Base-by-base conservation (phyloP, 495 filamentous ascomycete genomes). In the Podospora bellae-mahoneyi region DNA sequence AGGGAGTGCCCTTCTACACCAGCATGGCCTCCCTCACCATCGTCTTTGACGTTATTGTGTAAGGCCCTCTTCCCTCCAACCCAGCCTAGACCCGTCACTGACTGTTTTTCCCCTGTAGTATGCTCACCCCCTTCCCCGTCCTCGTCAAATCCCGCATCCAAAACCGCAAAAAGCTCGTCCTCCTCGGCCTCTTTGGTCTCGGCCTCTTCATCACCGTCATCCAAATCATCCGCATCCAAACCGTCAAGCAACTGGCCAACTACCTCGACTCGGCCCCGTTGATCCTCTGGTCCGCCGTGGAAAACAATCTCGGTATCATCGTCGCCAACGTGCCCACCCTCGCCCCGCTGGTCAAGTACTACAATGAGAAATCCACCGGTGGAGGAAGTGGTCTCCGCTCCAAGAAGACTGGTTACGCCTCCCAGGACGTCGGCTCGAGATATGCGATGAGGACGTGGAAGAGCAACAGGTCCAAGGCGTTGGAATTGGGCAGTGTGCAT, bases 151-250 rank as follows among this genome's bases (percentile, higher is more conserved):
- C 82, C 0, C 75, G 79, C 32, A 77, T 86, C 44, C 76, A 73
- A 20, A 64, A 62, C 16, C 75, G 75, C 16, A 79, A 76, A 60
- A 79, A 84, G 72, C 19, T 82, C 27, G 72, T 83, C 55, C 77
- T 86, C 1, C 73, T 77, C 20, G 77, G 75, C 60, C 74, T 86
- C 66, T 86, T 85, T 74, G 77, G 79, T 23, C 77, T 86, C 19
- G 83, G 82, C 61, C 77, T 84, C 66, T 87, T 87, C 76, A 77
- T 86, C 60, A 85, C 84, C 23, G 67, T 82, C 65, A 85, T 84
- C 66, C 83, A 86, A 69, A 81, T 85, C 64, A 79, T 86, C 66
- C 84, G 84, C 48, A 84, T 87, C 66, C 80, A 84, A 69, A 83
- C 75, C 27, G 76, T 86, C 59, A 79, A 77, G 30, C 74, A 75